A percentile compares a stretch with the other conserved stretches of the same genome.
Conservation (phyloP, 2,329 filamentous ascomycete species). For the Hymenoscyphus linearis region DNA sequence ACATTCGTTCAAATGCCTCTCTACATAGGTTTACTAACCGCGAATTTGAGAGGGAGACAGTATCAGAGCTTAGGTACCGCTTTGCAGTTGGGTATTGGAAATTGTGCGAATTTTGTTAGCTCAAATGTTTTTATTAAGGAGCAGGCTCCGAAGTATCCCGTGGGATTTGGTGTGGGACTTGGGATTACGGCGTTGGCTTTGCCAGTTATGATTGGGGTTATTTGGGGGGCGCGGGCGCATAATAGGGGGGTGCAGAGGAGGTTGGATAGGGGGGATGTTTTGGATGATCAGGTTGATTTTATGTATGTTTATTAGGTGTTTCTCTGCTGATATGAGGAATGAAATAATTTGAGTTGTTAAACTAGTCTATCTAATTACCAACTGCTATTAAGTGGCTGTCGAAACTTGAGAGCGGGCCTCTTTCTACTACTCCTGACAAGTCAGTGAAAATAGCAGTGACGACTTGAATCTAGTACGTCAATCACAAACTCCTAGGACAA, state of each 20-base stretch:
- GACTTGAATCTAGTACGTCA: no score
- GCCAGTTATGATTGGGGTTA: slow-evolving; percentile 6
- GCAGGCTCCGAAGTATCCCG: slow-evolving; percentile 35
- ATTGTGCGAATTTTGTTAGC: slow-evolving; percentile 39
- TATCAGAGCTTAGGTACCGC: slow-evolving; percentile 38
- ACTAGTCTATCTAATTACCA: no score
- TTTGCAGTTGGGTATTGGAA: slow-evolving; percentile 39
- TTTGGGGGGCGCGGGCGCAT: slow-evolving; percentile 6
- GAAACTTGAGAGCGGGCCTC: no score
- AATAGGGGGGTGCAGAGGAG: slow-evolving; percentile 12
- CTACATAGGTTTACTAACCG: slow-evolving; percentile 34
- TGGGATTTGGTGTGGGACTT: slow-evolving; percentile 36
- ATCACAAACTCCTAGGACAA: no score
- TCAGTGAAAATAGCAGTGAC: no score
- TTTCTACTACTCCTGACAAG: no score
- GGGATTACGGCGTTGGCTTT: slow-evolving; percentile 23
- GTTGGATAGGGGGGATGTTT: slow-evolving; percentile 7
- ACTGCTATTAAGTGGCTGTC: no score
- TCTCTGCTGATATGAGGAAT: neutral
- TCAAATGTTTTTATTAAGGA: slow-evolving; percentile 38
- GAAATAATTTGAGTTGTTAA: no score
- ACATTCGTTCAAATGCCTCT: slow-evolving; percentile 34
- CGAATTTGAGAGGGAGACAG: slow-evolving; percentile 38
- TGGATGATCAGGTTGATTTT: slow-evolving; percentile 16
- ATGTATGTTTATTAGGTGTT: slow-evolving; percentile 9